Evolutionary conservation across 2,329 filamentous ascomycete species (phyloP).

Genomic region (Aciculosporium take): DNA sequence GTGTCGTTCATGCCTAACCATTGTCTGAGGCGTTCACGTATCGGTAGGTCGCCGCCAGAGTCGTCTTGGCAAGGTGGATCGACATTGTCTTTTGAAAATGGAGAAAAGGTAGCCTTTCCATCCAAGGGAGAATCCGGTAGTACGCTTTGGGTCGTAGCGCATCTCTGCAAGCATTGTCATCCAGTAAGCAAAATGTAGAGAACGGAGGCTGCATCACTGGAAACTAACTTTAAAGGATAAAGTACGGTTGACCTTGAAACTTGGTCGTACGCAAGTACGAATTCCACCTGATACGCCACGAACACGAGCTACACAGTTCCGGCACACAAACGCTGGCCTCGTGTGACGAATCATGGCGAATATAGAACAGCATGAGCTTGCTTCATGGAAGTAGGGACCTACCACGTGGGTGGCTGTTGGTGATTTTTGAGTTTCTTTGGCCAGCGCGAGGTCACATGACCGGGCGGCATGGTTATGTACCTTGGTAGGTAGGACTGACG

Average conservation of each 20-base stretch:
- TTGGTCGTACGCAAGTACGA: background rate
- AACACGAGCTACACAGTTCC: conserved; percentile 16
- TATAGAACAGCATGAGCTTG: background rate
- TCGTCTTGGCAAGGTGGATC: background rate
- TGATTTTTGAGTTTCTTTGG: background rate
- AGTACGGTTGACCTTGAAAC: background rate
- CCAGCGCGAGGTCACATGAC: conserved; percentile 2
- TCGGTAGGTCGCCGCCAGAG: conserved; percentile 10
- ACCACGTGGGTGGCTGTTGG: background rate
- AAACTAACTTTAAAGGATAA: background rate
- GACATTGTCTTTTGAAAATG: background rate
- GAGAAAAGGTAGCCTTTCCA: background rate
- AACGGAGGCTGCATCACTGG: conserved; percentile 1
- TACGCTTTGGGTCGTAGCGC: conserved; percentile 6
- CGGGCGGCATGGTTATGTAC: background rate
- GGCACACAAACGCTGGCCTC: conserved; percentile 18
- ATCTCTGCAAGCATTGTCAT: conserved; percentile 5
- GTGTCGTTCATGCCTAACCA: conserved; percentile 27
- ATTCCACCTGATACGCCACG: background rate
- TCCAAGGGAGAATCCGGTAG: background rate
- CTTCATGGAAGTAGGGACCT: background rate
- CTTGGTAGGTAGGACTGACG: no score
- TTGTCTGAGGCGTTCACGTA: conserved; percentile 26
- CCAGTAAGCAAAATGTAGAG: conserved; percentile 1
- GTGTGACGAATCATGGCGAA: conserved; percentile 18